Evolutionary conservation across 352 stramenopile genomes (phyloP).

Genomic region (Pythium chondricola): DNA sequence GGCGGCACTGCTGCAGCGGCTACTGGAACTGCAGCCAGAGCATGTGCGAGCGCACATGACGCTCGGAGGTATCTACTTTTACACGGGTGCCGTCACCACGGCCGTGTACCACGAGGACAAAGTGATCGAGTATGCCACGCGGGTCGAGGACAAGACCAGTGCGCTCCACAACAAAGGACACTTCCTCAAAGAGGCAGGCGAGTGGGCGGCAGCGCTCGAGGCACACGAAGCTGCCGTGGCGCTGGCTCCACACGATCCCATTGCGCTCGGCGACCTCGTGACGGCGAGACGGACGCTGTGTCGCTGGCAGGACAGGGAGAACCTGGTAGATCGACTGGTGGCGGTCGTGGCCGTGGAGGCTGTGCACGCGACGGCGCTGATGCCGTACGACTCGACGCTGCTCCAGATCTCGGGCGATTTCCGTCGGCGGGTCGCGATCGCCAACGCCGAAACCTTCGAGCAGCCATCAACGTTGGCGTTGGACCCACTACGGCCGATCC

Average conservation of each 20-base stretch:
- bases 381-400: slow-evolving; percentile 73
- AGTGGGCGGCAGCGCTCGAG: slow-evolving; percentile 29
- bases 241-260: slow-evolving; percentile 24
- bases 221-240: slow-evolving; percentile 36
- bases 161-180: slow-evolving; percentile 72
- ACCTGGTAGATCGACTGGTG: slow-evolving; percentile 39
- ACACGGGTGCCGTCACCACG: slow-evolving; percentile 24
- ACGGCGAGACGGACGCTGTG: slow-evolving; percentile 49
- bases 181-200: slow-evolving; percentile 49
- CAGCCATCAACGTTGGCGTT: slow-evolving; percentile 36
- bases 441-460: slow-evolving; percentile 20
- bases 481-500: slow-evolving; percentile 4
- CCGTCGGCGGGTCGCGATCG: slow-evolving; percentile 38
- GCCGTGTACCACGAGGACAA: slow-evolving; percentile 43
- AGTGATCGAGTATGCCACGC: slow-evolving; percentile 21
- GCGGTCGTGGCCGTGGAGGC: slow-evolving; percentile 20
- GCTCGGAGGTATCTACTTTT: slow-evolving; percentile 47
- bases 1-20: slow-evolving; percentile 25
- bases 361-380: slow-evolving; percentile 17
- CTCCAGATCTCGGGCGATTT: slow-evolving; percentile 40
- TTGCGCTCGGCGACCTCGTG: slow-evolving; percentile 44
- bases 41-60: slow-evolving; percentile 44
- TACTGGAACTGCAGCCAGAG: slow-evolving; percentile 36
- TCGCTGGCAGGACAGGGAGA: slow-evolving; percentile 46
- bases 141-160: slow-evolving; percentile 7